phyloP scores from a whole-genome alignment of 495 filamentous ascomycete genomes.

The Neurospora sp. region DNA sequence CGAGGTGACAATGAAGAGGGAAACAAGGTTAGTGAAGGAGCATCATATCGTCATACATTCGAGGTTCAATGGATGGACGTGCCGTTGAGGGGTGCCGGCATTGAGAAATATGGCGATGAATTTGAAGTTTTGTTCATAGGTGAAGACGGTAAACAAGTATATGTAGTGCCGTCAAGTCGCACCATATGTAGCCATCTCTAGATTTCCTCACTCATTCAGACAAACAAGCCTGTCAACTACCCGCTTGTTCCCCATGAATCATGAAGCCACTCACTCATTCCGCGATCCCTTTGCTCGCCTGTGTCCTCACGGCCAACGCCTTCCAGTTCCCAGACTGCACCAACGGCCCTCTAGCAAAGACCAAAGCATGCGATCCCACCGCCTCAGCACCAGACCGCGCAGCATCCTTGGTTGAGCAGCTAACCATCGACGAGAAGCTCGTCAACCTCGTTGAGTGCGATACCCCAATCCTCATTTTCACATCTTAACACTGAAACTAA shows the following conservation, averaged over 20 bases:
- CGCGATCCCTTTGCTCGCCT: not conserved
- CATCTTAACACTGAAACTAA: not conserved
- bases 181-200: not conserved
- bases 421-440: conserved; percentile 33
- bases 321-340: conserved; percentile 4
- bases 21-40: not conserved
- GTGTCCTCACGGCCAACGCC: not conserved
- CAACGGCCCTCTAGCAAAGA: not conserved
- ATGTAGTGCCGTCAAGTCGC: not conserved
- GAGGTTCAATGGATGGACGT: not conserved
- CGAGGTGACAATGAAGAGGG: not conserved
- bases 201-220: not conserved
- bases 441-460: conserved; percentile 16
- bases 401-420: conserved; percentile 25
- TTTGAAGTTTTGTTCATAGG: not conserved
- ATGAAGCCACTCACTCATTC: not conserved
- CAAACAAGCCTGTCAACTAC: not conserved
- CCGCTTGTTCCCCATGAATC: not conserved
- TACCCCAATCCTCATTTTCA: not conserved
- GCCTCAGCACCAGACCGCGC: conserved; percentile 15
- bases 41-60: not conserved
- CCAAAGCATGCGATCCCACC: not conserved
- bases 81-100: not conserved
- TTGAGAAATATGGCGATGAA: not conserved
- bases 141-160: not conserved